Base-by-base conservation (phyloP, 495 filamentous ascomycete genomes). In the Pyrenula aspistea region DNA sequence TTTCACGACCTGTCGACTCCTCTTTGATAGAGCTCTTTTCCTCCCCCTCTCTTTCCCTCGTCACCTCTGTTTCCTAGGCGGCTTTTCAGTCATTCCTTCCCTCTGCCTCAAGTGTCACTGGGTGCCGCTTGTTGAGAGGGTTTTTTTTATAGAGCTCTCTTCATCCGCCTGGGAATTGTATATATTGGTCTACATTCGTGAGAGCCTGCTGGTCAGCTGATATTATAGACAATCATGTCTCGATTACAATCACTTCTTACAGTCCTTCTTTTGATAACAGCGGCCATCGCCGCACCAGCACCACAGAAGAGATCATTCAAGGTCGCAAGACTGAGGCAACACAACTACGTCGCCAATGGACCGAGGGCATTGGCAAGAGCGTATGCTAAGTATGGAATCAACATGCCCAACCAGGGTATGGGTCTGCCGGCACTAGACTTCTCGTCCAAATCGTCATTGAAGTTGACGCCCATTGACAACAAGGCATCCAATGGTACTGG, bases 341-440 rank as follows among this genome's bases (percentile, higher is more conserved):
- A 68, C 25, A 68, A 73, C 55, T 77, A 76, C 62, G 69, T 68
- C 49, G 66, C 77, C 12, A 72, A 83, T 65, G 82, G 83, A 1
- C 79, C 79, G 1, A 67, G 67, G 55, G 79, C 80, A 51, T 65
- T 89, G 22, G 64, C 77, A 23, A 87, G 77, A 65, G 78, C 84
- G 19, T 83, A 85, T 60, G 66, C 74, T 58, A 88, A 87, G 60
- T 87, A 79, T 65, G 71, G 80, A 56, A 79, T 83, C 55, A 55
- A 57, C 52, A 58, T 62, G 19, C 58, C 57, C 24, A 55, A 65
- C 21, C 31, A 42, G 15, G 31, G 15, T 42, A 64, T 63, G 25
- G 66, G 62, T 12, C 54, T 65, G n/a, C 66, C 71, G 19, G 57
- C 70, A 47, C 56, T 60, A 10, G 72, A 75, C 31, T 73, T 71